Conservation (phyloP, 2,329 filamentous ascomycete genomes). For the Neofusicoccum umdonicola region DNA sequence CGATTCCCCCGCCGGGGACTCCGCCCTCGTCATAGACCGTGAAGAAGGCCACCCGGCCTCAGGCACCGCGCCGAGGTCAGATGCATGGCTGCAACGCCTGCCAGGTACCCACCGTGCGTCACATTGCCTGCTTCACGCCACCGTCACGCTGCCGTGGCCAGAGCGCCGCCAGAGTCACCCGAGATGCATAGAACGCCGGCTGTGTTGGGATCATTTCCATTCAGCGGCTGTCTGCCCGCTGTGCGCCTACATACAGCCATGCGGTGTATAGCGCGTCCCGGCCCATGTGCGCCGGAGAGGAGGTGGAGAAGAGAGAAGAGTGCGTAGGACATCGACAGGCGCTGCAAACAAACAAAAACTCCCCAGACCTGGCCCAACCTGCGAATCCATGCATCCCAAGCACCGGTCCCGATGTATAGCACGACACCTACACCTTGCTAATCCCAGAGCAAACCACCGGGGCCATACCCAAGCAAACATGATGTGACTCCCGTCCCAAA, state of each 20-base stretch:
- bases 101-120: conserved; percentile 12
- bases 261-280: conserved; percentile 13
- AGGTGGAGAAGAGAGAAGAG: conserved; percentile 4
- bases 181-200: neutral
- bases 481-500: neutral
- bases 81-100: conserved; percentile 4
- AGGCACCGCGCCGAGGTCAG: neutral
- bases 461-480: conserved; percentile 15
- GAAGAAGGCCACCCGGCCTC: neutral
- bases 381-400: conserved; percentile 10
- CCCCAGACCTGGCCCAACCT: conserved; percentile 3
- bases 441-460: conserved; percentile 15
- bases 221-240: neutral
- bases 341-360: conserved; percentile 1
- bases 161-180: conserved; percentile 1
- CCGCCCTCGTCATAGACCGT: neutral
- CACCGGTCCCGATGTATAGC: conserved; percentile 14
- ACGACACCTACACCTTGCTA: conserved; percentile 16
- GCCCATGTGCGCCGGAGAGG: neutral
- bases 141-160: conserved; percentile 10
- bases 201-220: conserved; percentile 2
- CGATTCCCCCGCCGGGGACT: conserved; percentile 10
- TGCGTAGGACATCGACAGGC: conserved; percentile 8
- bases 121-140: conserved; percentile 8
- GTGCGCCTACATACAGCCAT: conserved; percentile 16